Base-by-base conservation (phyloP, 192 early-diverging fungal species). In the Coemansia sp. region DNA sequence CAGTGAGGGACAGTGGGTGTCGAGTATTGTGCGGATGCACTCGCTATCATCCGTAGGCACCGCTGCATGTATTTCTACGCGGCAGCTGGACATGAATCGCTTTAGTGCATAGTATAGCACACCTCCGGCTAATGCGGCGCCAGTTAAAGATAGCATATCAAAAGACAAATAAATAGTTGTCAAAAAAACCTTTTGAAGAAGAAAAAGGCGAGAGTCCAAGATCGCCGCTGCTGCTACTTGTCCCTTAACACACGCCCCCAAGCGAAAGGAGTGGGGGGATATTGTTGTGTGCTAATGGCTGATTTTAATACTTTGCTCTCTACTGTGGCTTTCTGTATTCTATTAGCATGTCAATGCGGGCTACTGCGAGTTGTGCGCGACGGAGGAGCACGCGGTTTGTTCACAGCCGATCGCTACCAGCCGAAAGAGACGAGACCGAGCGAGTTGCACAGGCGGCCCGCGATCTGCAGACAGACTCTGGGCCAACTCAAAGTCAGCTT, bases 1-100 rank as follows among this genome's bases (percentile, higher is more conserved):
- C 7, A 87, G 56, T 0, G 68, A 68, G 8, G 85, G 84, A 26
- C 85, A 87, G 14, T 27, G 14, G 3, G n/a, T 14, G 6, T 56
- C 22, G 34, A 68, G 40, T 5, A 60, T 5, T 9, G 18, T 3
- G 22, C 55, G 55, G 7, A 39, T 57, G 10, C 37, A 27, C 14
- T 11, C 22, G n/a, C n/a, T n/a, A n/a, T n/a, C n/a, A n/a, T n/a
- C n/a, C n/a, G n/a, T n/a, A n/a, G n/a, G n/a, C n/a, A n/a, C n/a
- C n/a, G 40, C 38, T 3, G 50, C 56, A 10, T 63, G 3, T 19
- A 71, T 17, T 21, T 58, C 8, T 11, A 71, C 48, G 8, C 29
- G 33, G 46, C 70, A 62, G 6, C 19, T 18, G 0, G 62, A 55
- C 9, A 36, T 24, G 41, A 59, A 61, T 34, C 32, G 56, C 26